Conservation (phyloP, 345 rosid genomes). For the Dovyalis caffra region DNA sequence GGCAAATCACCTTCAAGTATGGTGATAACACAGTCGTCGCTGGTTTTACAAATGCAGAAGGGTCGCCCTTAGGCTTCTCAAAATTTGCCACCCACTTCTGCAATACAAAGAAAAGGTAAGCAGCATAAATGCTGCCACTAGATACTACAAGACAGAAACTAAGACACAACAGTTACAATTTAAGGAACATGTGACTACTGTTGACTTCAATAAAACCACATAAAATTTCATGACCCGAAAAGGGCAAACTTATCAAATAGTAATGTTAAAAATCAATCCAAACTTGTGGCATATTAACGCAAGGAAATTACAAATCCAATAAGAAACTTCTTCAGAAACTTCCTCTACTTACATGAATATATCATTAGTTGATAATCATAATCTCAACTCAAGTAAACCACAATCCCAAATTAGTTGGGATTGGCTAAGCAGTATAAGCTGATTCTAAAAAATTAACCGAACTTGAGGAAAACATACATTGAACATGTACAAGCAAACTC, state of each 20-base stretch:
- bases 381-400: too few relatives aligned
- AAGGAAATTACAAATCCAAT: too few relatives aligned
- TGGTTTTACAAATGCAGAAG: conserved; percentile 78
- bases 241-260: too few relatives aligned
- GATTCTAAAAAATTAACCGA: not conserved
- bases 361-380: too few relatives aligned
- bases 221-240: not conserved
- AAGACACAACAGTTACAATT: not conserved
- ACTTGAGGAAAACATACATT: not conserved
- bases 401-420: too few relatives aligned
- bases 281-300: too few relatives aligned
- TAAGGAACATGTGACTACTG: not conserved
- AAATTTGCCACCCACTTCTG: conserved; percentile 93
- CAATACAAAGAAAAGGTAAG: conserved; percentile 12
- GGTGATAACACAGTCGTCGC: conserved; percentile 93
- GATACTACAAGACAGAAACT: not conserved
- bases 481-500: not conserved
- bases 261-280: too few relatives aligned
- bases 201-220: not conserved
- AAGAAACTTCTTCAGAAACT: too few relatives aligned
- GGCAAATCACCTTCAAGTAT: conserved; percentile 75
- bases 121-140: not conserved
- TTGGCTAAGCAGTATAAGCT: too few relatives aligned
- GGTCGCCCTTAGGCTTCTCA: conserved; percentile 96
- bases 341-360: too few relatives aligned